Conservation (phyloP, 2,329 filamentous ascomycete genomes). For the Aaosphaeria pasadenensis region DNA sequence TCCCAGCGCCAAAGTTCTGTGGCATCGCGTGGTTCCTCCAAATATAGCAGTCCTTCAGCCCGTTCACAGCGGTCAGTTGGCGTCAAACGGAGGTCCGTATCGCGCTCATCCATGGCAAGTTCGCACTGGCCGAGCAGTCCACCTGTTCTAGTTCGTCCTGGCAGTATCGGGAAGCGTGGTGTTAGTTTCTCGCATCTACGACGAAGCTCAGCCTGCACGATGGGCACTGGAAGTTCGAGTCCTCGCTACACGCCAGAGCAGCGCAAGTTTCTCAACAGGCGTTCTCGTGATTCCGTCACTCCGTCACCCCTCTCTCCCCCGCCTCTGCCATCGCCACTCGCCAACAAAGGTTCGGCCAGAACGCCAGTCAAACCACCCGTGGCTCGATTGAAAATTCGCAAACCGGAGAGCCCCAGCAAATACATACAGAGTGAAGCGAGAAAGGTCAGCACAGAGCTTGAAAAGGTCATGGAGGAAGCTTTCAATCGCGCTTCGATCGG, state of each 20-base stretch:
- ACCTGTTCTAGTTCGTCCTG: slow-evolving; percentile 47
- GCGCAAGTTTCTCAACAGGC: slow-evolving; percentile 22
- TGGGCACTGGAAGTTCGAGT: slow-evolving; percentile 24
- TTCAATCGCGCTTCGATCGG: slow-evolving; percentile 69
- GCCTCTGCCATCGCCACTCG: not conserved
- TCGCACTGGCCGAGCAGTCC: slow-evolving; percentile 48
- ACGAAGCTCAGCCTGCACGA: slow-evolving; percentile 42
- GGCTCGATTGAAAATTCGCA: slow-evolving; percentile 32
- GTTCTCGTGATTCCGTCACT: slow-evolving; percentile 15
- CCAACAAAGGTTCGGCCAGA: not conserved
- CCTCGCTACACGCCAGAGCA: slow-evolving; percentile 29
- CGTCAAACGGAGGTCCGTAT: slow-evolving; percentile 21
- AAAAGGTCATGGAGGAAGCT: slow-evolving; percentile 87
- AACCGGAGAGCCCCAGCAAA: slow-evolving; percentile 45
- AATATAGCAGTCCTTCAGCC: slow-evolving; percentile 27
- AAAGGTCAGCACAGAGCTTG: slow-evolving; percentile 79
- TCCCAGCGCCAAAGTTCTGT: slow-evolving; percentile 28
- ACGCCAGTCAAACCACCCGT: slow-evolving; percentile 17
- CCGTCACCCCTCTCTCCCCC: slow-evolving; percentile 14
- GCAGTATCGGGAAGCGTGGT: slow-evolving; percentile 56
- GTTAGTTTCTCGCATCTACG: slow-evolving; percentile 62
- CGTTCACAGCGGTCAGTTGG: slow-evolving; percentile 18
- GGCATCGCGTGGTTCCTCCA: slow-evolving; percentile 30
- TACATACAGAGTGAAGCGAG: slow-evolving; percentile 74
- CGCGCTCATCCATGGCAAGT: slow-evolving; percentile 45